Base-by-base conservation (phyloP, 2,329 filamentous ascomycete species). In the Epichloe coenophiala region DNA sequence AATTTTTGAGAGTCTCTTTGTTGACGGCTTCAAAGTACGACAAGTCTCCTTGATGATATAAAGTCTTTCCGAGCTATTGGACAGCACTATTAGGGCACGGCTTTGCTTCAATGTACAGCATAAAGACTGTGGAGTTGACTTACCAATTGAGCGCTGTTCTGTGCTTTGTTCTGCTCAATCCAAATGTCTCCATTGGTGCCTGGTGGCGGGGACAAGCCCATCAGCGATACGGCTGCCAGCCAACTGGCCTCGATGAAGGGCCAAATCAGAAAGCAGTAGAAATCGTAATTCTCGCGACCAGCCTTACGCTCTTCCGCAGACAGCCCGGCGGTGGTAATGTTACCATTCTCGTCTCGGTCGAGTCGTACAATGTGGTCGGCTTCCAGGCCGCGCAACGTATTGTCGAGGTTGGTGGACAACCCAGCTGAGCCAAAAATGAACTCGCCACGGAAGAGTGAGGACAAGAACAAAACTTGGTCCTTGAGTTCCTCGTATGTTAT, bases 201-300 rank as follows among this genome's bases (percentile, higher is more conserved):
- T 1, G 67, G 61, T 3, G 88, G 88, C 2, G 90, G 89, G 0
- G 87, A 84, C 13, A 97, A 75, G 43, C 91, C 90, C 72, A 95
- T 84, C 0, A 97, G 73, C 0, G 86, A 88, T 0, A 97, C 84
- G 0, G 89, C 86, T 11, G 88, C 90, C 1, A 98, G 77, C 93
- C 93, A 98, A 48, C 80, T 84, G 0, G 90, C 86, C 67, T 98
- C 93, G 57, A 97, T 90, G 59, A 98, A 98, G 0, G 93, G 93
- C 93, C 93, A 98, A 55, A 98, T 88, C 19, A 98, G 71, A 74
- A 97, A 98, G 69, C 91, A 97, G 69, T 97, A 97, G 67, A 98
- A 98, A 63, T 98, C 93, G 61, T 86, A 98, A 60, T 96, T 97
- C 66, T 98, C 93, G 38, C 91, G 75, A 1, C 93, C 93, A 6